Evolutionary conservation across 148 eudicot species (phyloP).

Genomic region (Vaccinium macrocarpon): DNA sequence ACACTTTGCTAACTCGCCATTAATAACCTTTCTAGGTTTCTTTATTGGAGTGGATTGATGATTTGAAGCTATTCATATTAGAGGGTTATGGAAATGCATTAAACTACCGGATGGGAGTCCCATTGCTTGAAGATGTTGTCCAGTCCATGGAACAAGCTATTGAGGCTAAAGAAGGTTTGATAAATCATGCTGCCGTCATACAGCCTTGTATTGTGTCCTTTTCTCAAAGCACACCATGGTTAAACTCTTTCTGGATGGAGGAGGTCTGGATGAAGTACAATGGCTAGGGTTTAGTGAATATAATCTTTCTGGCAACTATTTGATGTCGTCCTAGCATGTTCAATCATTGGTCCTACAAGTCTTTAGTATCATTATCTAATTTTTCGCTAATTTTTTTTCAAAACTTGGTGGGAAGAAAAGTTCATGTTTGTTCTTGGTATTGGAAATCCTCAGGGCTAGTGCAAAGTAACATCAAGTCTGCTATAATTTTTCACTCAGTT

Average conservation of each 20-base stretch:
- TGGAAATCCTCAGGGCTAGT: neutral
- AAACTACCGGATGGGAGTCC: constrained; percentile 91
- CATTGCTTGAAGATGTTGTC: constrained; percentile 83
- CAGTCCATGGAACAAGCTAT: constrained; percentile 89
- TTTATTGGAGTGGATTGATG: constrained; percentile 94
- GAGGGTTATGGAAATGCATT: constrained; percentile 92
- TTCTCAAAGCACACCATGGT: neutral
- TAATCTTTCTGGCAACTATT: neutral
- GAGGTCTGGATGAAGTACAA: neutral
- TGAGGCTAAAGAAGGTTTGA: constrained; percentile 72
- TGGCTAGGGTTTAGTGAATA: neutral
- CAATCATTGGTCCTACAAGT: neutral
- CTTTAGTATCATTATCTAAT: neutral
- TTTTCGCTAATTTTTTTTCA: neutral
- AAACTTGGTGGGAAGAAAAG: neutral
- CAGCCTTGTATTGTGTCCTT: constrained; percentile 10
- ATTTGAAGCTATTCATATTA: constrained; percentile 71
- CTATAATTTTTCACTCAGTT: neutral
- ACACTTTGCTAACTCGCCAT: constrained; percentile 10
- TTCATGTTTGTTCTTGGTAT: neutral
- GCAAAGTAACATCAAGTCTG: neutral
- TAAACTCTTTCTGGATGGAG: neutral
- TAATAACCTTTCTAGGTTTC: constrained; percentile 45
- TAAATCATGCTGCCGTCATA: neutral
- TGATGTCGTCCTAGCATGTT: neutral